Evolutionary conservation across 306 rosid genomes (phyloP), one percentile per base, ranked within the genome.

Genomic region (Ziziphus jujuba): DNA sequence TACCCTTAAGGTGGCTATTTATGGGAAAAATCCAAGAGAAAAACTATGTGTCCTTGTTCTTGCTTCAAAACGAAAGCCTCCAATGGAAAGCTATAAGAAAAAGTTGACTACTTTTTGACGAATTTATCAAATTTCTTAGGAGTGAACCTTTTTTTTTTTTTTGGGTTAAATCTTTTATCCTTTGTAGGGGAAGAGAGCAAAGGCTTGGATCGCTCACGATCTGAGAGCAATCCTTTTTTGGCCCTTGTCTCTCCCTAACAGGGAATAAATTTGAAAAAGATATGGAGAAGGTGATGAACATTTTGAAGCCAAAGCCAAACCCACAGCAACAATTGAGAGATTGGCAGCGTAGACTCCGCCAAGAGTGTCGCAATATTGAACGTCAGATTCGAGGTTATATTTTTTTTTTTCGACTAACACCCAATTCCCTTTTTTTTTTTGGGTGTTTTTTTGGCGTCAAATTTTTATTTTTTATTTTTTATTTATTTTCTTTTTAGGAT

Each of bases 331-430:
- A 78, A 59, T 76, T 90, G 80, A 77, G 96, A 71, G 97, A 86
- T 78, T 93, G 98, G 98, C 98, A 93, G 54, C 89, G 98, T 2
- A 79, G 67, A 72, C 98, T 93, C 54, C 98, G 91, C 45, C 97
- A 93, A 57, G 98, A 88, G 87, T 84, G 95, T 73, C 93, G 96
- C 63, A 88, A 86, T 81, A 82, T 93, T 74, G 98, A 90, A 59
- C 97, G 98, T 67, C 98, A 93, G 84, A 84, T 90, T 70, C 84
- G 97, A 73, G 98, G 96, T 74, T 63, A 72, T 67, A 49, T 25
- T 15, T 62, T 20, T 24, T n/a, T n/a, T 59, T 11, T 65, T 72
- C 45, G 0, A 0, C 6, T 11, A 15, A 10, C 21, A 15, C 12
- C 7, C 2, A n/a, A n/a, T n/a, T 36, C 13, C 16, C 15, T 31